A percentile compares a stretch with the other conserved stretches of the same genome.
phyloP scores from a whole-genome alignment of 805 yeast genomes.

The Candida sithepensis region DNA sequence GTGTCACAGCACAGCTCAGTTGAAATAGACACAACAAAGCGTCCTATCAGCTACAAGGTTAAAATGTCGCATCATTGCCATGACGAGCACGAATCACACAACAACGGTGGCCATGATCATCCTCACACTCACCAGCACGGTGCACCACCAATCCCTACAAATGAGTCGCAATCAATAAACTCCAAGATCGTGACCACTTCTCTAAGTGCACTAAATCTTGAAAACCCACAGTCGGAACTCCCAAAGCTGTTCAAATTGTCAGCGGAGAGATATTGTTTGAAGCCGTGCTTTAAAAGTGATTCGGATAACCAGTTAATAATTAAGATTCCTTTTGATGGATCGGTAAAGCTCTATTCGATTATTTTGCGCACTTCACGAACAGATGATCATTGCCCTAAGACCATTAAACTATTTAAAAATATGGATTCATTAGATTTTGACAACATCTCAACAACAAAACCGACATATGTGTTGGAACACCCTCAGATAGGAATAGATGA shows the following conservation, averaged over 20 bases:
- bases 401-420: conserved; percentile 71
- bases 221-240: conserved; percentile 47
- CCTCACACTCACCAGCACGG: conserved; percentile 35
- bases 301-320: conserved; percentile 78
- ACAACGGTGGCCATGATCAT: conserved; percentile 23
- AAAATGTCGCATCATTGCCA: conserved; percentile 23
- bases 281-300: conserved; percentile 51
- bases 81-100: conserved; percentile 15
- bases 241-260: conserved; percentile 50
- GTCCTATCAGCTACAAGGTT: no score
- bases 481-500: conserved; percentile 56
- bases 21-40: no score
- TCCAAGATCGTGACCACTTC: conserved; percentile 56
- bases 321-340: conserved; percentile 68
- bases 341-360: conserved; percentile 70
- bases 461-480: conserved; percentile 53
- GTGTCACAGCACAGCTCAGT: no score
- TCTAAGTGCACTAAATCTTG: conserved; percentile 61
- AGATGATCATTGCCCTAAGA: conserved; percentile 59
- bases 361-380: conserved; percentile 63
- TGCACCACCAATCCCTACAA: conserved; percentile 71
- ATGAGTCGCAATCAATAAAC: conserved; percentile 62
- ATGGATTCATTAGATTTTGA: conserved; percentile 70
- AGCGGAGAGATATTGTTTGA: conserved; percentile 46
- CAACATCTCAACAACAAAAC: conserved; percentile 43